A percentile compares a stretch with the other conserved stretches of the same genome.
These are phyloP conservation scores for Yamadazyma nakazawae DNA, from an alignment of 805 yeast species.

Conservation along the genomic window DNA sequence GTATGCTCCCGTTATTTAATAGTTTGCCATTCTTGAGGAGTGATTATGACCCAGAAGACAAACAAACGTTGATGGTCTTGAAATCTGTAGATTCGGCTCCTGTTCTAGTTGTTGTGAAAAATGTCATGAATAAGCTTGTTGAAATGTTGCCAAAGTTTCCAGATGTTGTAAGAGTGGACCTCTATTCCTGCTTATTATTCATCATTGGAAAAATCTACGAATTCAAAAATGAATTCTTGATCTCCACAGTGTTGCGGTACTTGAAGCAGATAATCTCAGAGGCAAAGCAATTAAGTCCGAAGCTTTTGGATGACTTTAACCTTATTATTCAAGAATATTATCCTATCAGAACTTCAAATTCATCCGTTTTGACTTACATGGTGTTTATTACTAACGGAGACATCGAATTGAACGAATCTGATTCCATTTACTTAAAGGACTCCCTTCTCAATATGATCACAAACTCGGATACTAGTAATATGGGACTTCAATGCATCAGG, in stretches of 20 bases:
- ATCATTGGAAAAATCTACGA: slow-evolving; percentile 58
- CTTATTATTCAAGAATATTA: slow-evolving; percentile 19
- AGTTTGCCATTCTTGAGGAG: slow-evolving; percentile 58
- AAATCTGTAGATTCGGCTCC: slow-evolving; percentile 29
- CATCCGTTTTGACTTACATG: slow-evolving; percentile 32
- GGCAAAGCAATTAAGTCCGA: slow-evolving; percentile 16
- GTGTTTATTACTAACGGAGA: slow-evolving; percentile 36
- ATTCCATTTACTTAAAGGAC: slow-evolving; percentile 20
- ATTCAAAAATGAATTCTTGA: slow-evolving; percentile 33
- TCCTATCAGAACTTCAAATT: slow-evolving; percentile 16
- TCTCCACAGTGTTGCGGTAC: slow-evolving; percentile 48
- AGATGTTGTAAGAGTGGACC: slow-evolving; percentile 61
- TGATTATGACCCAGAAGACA: slow-evolving; percentile 31
- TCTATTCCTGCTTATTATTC: slow-evolving; percentile 66
- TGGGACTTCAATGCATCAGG: slow-evolving; percentile 55
- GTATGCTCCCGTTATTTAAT: slow-evolving; percentile 58
- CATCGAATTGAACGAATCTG: slow-evolving; percentile 22
- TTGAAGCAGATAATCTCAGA: slow-evolving; percentile 33
- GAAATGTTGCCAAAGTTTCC: slow-evolving; percentile 66
- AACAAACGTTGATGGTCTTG: slow-evolving; percentile 20
- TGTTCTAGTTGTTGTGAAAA: slow-evolving; percentile 45
- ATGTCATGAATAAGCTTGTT: slow-evolving; percentile 50
- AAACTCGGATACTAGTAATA: slow-evolving; percentile 20
- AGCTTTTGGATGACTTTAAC: slow-evolving; percentile 26
- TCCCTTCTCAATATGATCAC: slow-evolving; percentile 24